Conservation (phyloP, 371 early-diverging fungal species). For the Mucor saturninus region DNA sequence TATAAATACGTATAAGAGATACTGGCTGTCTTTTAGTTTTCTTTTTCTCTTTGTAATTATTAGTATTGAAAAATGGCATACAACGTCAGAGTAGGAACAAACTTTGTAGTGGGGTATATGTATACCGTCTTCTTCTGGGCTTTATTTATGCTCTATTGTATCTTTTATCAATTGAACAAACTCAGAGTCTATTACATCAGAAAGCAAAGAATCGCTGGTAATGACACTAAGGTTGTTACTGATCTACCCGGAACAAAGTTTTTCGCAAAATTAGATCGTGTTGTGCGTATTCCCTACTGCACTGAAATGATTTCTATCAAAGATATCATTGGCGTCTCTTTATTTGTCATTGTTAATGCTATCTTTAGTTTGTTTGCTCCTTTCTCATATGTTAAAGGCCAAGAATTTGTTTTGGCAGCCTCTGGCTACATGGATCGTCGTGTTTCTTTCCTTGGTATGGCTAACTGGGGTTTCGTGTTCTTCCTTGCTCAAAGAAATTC, state of each 20-base stretch:
- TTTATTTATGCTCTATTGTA: conserved; percentile 46
- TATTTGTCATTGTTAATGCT: conserved; percentile 38
- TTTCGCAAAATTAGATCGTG: neutral
- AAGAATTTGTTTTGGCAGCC: conserved; percentile 13
- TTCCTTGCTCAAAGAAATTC: conserved; percentile 50
- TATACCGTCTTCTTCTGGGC: conserved; percentile 44
- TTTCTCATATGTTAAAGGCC: conserved; percentile 13
- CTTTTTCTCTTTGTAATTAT: too few relatives aligned
- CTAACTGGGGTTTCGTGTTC: conserved; percentile 53
- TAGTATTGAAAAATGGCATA: conserved; percentile 9
- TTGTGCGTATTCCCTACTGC: conserved; percentile 41
- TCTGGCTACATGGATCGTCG: conserved; percentile 49
- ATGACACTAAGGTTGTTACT: neutral
- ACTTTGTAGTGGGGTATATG: conserved; percentile 41
- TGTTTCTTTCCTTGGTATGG: conserved; percentile 49
- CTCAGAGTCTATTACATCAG: conserved; percentile 33
- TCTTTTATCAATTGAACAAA: conserved; percentile 38
- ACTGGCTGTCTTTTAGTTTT: too few relatives aligned
- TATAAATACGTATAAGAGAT: too few relatives aligned
- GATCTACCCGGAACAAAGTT: too few relatives aligned
- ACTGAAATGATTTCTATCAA: conserved; percentile 47
- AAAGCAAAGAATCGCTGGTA: conserved; percentile 23
- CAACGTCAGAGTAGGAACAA: conserved; percentile 18
- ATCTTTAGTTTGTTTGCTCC: conserved; percentile 40
- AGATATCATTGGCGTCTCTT: conserved; percentile 38